A percentile compares a stretch with the other conserved stretches of the same genome.
phyloP scores from a whole-genome alignment of 2,329 filamentous ascomycete genomes.

The Didymosphaeria variabile region DNA sequence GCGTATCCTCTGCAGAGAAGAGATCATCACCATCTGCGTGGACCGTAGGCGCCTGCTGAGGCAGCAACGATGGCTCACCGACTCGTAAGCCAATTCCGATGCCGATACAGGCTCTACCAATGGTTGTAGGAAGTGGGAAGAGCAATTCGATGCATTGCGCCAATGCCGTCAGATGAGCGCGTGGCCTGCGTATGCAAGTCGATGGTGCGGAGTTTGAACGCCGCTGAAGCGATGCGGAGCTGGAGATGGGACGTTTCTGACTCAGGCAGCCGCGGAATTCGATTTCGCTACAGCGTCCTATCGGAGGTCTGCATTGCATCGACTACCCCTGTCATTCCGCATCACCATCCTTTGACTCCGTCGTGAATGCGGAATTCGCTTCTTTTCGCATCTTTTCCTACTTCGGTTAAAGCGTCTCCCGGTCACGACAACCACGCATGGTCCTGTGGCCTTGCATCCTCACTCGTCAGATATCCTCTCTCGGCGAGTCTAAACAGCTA shows the following conservation, averaged over 20 bases:
- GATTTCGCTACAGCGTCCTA: not conserved
- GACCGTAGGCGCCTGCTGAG: not conserved
- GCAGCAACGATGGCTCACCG: not conserved
- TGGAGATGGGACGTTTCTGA: not conserved
- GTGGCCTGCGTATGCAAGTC: slow-evolving; percentile 6
- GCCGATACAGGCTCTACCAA: not conserved
- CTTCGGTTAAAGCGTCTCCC: not conserved
- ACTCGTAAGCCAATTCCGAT: not conserved
- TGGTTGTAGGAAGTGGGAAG: not conserved
- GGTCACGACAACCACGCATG: not conserved
- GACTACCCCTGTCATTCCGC: not conserved
- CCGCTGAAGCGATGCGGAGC: not conserved
- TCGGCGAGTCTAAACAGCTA: not conserved
- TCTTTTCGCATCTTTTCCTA: not conserved
- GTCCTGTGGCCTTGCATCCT: not conserved
- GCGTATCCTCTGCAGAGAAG: not conserved
- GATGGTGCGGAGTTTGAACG: slow-evolving; percentile 8
- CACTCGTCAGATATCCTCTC: not conserved
- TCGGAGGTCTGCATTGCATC: not conserved
- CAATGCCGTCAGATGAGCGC: slow-evolving; percentile 5
- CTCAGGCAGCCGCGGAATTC: slow-evolving; percentile 5
- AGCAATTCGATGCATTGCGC: not conserved
- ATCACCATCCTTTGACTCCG: not conserved
- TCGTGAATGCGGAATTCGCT: slow-evolving; percentile 1
- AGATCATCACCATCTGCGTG: not conserved